phyloP scores from a whole-genome alignment of 2,329 filamentous ascomycete genomes.

The Nemania bipapillata region DNA sequence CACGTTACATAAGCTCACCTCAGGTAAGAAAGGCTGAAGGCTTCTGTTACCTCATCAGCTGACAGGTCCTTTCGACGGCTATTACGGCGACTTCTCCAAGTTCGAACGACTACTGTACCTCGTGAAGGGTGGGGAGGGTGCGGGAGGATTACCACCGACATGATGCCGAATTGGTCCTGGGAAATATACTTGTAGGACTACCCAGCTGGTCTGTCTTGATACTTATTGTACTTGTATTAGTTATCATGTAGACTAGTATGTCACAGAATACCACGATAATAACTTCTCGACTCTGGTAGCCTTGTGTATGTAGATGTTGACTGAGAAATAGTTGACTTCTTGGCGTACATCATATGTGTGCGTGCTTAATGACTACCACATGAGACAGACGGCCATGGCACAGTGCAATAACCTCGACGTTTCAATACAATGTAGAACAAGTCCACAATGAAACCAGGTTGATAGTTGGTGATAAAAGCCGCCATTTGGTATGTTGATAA shows the following conservation, averaged over 20 bases:
- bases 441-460: not conserved
- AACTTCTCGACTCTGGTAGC: not conserved
- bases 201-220: not conserved
- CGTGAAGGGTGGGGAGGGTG: not conserved
- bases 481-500: constrained; percentile 19
- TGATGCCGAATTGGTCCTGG: constrained; percentile 24
- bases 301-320: not conserved
- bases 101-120: not conserved
- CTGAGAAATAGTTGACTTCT: not conserved
- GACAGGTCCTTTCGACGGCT: not conserved
- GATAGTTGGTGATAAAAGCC: not conserved
- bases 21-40: not conserved
- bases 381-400: no score
- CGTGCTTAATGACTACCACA: no score
- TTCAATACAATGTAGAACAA: not conserved
- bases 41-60: not conserved
- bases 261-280: not conserved
- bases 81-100: not conserved
- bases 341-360: no score
- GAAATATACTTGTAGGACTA: not conserved
- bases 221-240: not conserved
- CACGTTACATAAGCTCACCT: not conserved
- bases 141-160: constrained; percentile 26
- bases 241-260: not conserved
- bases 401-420: not conserved